Evolutionary conservation across 2,329 filamentous ascomycete genomes (phyloP), one percentile per base, ranked within the genome.

Genomic region (Aspergillus sp.): DNA sequence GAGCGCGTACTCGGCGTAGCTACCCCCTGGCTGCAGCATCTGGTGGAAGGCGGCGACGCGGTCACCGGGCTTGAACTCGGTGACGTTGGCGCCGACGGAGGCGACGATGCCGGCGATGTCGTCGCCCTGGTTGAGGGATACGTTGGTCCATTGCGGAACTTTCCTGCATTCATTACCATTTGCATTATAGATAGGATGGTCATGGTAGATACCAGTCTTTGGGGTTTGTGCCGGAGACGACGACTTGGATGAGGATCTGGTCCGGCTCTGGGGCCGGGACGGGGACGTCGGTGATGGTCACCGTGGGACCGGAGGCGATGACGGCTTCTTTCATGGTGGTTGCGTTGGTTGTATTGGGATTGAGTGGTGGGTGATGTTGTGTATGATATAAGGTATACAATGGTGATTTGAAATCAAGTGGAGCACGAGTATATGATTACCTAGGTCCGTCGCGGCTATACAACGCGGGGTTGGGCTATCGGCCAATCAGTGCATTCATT

Each of bases 1-100:
- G 9, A 84, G 63, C 1, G 80, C 80, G 61, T 83, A 85, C 56
- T 84, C 81, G 2, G 80, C 82, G 56, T 76, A 84, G 23, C 70
- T 74, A 2, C 82, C 82, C 17, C 72, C 67, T 0, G 76, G 71
- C 1, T 70, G 69, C 49, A 70, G 60, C 75, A 83, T 82, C 62
- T 79, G 64, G 50, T 77, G 74, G 53, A 75, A 71, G 0, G 67
- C 71, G 0, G 71, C 78, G 1, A 85, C 81, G 5, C 78, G 72
- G 58, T 84, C 81, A 19, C 82, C 82, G 1, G 71, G 67, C 20
- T 76, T 76, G 72, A 85, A 84, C 45, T 79, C 78, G 16, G 69
- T 73, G 2, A 84, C 81, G 21, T 75, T 71, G 3, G 72, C 63
- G 2, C 82, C 82, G 4, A 83, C 76, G 29, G 69, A 64, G 56